Evolutionary conservation across 345 rosid species (phyloP).

Genomic region (Brassica nigra): DNA sequence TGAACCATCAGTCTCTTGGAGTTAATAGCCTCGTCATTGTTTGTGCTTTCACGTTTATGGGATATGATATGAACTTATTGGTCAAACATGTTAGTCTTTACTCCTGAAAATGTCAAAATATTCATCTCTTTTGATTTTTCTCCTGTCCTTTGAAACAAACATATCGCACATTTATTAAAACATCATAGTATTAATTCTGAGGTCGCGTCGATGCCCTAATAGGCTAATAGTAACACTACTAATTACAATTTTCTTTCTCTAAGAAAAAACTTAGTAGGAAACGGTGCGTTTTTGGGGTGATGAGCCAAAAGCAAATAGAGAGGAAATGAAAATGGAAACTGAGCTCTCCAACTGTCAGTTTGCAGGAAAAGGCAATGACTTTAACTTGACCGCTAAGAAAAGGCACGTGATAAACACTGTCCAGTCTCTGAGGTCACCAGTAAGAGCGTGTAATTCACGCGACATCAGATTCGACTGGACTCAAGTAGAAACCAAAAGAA

Average conservation of each 20-base stretch:
- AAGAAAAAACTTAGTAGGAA: background rate
- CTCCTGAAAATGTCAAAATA: constrained; percentile 15
- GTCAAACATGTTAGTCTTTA: constrained; percentile 27
- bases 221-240: background rate
- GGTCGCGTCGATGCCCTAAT: background rate
- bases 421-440: constrained; percentile 1
- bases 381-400: constrained; percentile 26
- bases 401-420: constrained; percentile 28
- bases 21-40: background rate
- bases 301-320: constrained; percentile 19
- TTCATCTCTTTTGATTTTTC: background rate
- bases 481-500: constrained; percentile 3
- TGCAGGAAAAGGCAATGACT: constrained; percentile 39
- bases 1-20: constrained; percentile 1
- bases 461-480: constrained; percentile 9
- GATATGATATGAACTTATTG: constrained; percentile 6
- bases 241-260: background rate
- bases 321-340: constrained; percentile 28
- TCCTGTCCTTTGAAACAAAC: background rate
- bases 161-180: background rate
- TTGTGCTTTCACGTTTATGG: constrained; percentile 5
- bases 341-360: constrained; percentile 41
- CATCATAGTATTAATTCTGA: background rate
- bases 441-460: constrained; percentile 21
- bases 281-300: constrained; percentile 15